Conservation (phyloP, 148 eudicot genomes). For the Silene conica region DNA sequence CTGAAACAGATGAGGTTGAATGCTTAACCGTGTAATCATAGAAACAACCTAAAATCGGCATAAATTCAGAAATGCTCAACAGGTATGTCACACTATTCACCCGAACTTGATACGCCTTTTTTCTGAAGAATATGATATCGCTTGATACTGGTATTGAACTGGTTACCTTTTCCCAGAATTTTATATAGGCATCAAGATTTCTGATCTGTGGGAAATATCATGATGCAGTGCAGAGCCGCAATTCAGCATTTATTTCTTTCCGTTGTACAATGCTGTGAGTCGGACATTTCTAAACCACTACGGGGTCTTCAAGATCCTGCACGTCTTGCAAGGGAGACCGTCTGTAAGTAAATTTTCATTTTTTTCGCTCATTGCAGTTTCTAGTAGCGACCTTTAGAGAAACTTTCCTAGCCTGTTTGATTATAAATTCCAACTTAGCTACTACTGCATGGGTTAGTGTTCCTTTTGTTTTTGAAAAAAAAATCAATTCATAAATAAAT, state of each 20-base stretch:
- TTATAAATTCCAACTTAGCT: neutral
- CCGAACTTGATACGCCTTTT: neutral
- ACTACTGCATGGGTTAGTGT: neutral
- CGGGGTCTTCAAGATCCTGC: conserved; percentile 80
- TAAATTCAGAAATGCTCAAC: conserved; percentile 56
- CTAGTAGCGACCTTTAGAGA: neutral
- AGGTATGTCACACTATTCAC: conserved; percentile 38
- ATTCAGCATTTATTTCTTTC: conserved; percentile 73
- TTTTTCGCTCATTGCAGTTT: neutral
- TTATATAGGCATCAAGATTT: conserved; percentile 64
- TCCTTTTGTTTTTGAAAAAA: too few relatives aligned
- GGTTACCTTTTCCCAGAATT: conserved; percentile 17
- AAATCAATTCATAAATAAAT: too few relatives aligned
- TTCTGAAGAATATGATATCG: conserved; percentile 1
- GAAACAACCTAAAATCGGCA: conserved; percentile 12
- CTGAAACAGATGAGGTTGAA: conserved; percentile 22
- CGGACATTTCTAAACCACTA: conserved; percentile 55
- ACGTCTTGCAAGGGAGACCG: conserved; percentile 76
- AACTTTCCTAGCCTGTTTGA: neutral
- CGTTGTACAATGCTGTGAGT: conserved; percentile 67
- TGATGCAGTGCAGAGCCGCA: conserved; percentile 87
- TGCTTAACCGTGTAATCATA: conserved; percentile 12
- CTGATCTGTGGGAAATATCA: conserved; percentile 59
- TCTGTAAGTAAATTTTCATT: conserved; percentile 44
- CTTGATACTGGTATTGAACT: neutral